A percentile compares a stretch with the other conserved stretches of the same genome.
Evolutionary conservation across 2,329 filamentous ascomycete genomes (phyloP).

Genomic region (Botryotinia globosa): DNA sequence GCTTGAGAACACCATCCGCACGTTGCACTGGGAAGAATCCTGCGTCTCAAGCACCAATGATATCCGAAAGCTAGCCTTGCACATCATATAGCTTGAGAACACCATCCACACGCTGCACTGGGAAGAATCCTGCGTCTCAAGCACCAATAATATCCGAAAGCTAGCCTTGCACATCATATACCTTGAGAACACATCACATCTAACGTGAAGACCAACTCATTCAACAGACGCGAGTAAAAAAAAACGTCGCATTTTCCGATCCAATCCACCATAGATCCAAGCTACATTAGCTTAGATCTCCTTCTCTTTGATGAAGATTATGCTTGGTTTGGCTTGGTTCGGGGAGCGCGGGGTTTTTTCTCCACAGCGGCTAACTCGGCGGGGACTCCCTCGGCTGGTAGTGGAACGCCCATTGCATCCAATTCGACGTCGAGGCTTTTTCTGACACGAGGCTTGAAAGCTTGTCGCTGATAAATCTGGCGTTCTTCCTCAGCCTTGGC

Average conservation of each 20-base stretch:
- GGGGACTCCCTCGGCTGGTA: neutral
- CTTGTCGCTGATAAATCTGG: neutral
- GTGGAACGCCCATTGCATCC: neutral
- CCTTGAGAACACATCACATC: neutral
- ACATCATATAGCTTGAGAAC: neutral
- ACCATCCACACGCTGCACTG: neutral
- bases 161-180: neutral
- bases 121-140: neutral
- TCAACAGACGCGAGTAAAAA: neutral
- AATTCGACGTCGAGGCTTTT: neutral
- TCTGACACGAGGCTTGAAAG: neutral
- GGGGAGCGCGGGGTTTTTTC: neutral
- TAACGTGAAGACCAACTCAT: neutral
- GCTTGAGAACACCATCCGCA: neutral
- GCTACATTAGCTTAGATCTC: neutral
- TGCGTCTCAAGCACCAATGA: neutral
- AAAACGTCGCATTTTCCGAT: neutral
- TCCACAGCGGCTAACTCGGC: neutral
- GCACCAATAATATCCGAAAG: neutral
- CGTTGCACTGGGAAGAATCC: neutral
- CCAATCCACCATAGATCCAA: neutral
- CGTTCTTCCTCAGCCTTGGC: neutral
- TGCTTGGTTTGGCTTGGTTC: neutral
- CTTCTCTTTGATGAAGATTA: neutral
- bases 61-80: neutral